A percentile compares a stretch with the other conserved stretches of the same genome.
Evolutionary conservation across 2,329 filamentous ascomycete genomes (phyloP).

Genomic region (Colletotrichum orchidophilum): DNA sequence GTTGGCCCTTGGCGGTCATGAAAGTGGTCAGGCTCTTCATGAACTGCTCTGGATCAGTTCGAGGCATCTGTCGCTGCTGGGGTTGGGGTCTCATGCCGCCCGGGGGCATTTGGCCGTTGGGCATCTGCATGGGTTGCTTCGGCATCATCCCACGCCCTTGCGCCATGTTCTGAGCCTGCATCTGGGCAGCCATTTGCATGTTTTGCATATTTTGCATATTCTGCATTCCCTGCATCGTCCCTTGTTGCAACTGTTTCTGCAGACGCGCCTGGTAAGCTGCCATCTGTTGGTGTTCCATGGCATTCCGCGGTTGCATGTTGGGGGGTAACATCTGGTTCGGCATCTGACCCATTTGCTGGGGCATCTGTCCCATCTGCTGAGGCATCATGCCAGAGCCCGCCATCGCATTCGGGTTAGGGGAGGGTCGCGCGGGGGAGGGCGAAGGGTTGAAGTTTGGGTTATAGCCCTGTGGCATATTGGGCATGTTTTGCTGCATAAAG

Average conservation of each 20-base stretch:
- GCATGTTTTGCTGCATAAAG: constrained; percentile 72
- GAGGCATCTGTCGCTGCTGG: constrained; percentile 47
- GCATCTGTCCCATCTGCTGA: constrained; percentile 59
- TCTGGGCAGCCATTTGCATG: constrained; percentile 60
- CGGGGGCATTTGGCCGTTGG: constrained; percentile 66
- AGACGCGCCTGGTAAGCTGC: constrained; percentile 84
- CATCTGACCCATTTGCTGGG: constrained; percentile 47
- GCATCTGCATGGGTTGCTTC: constrained; percentile 60
- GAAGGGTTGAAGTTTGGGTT: constrained; percentile 68
- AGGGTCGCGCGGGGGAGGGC: constrained; percentile 64
- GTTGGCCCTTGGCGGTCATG: constrained; percentile 77
- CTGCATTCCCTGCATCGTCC: constrained; percentile 54
- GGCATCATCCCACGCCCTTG: constrained; percentile 61
- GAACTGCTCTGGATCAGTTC: constrained; percentile 71
- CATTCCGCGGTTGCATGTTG: constrained; percentile 58
- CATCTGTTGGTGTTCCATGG: constrained; percentile 78
- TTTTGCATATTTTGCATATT: constrained; percentile 56
- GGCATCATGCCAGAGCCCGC: constrained; percentile 60
- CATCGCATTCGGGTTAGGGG: constrained; percentile 64
- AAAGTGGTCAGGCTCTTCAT: constrained; percentile 81
- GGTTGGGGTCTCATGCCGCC: constrained; percentile 60
- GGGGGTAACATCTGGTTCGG: constrained; percentile 44
- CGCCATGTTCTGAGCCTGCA: constrained; percentile 55
- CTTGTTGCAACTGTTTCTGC: constrained; percentile 78
- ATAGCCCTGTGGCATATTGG: constrained; percentile 66